Percentiles rank a stretch among this genome's conserved stretches.
Conservation (phyloP, 106 monocot species). For the Dioscorea alata region DNA sequence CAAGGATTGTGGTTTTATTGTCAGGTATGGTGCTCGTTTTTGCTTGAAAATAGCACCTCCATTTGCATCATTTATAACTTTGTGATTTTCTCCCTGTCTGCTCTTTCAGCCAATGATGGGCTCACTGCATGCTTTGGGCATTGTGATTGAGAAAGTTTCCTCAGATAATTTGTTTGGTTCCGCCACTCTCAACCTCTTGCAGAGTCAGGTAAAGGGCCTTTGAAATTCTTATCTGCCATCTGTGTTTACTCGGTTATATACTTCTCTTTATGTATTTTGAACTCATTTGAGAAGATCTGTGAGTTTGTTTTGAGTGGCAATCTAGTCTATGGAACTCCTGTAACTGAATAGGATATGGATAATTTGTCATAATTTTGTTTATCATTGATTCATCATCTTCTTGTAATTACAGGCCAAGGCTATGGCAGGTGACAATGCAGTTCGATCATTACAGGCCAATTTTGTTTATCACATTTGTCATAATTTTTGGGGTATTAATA, state of each 20-base stretch:
- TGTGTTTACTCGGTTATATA: too few relatives aligned
- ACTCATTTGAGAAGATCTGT: too few relatives aligned
- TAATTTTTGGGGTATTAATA: too few relatives aligned
- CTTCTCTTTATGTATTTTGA: too few relatives aligned
- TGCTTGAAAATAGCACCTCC: not conserved
- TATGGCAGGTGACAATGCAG: conserved; percentile 91
- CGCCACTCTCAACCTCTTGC: conserved; percentile 84
- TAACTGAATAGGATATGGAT: not conserved
- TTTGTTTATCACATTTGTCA: too few relatives aligned
- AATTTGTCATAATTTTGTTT: not conserved
- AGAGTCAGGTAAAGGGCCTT: conserved; percentile 61
- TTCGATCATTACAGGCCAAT: conserved; percentile 74
- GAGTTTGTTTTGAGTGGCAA: too few relatives aligned
- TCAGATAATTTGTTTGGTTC: conserved; percentile 63
- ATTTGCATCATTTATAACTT: conserved; percentile 1
- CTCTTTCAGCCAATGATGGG: conserved; percentile 87
- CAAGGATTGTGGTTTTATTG: conserved; percentile 97
- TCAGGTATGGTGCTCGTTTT: conserved; percentile 37
- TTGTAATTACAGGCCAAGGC: conserved; percentile 63
- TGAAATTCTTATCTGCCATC: too few relatives aligned
- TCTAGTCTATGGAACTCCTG: too few relatives aligned
- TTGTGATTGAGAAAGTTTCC: conserved; percentile 77
- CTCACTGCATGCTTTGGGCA: conserved; percentile 78
- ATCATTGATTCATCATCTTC: conserved; percentile 3
- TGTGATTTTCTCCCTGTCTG: not conserved